Conservation (phyloP, 208 protist species). For the Naegleria gruberi region DNA sequence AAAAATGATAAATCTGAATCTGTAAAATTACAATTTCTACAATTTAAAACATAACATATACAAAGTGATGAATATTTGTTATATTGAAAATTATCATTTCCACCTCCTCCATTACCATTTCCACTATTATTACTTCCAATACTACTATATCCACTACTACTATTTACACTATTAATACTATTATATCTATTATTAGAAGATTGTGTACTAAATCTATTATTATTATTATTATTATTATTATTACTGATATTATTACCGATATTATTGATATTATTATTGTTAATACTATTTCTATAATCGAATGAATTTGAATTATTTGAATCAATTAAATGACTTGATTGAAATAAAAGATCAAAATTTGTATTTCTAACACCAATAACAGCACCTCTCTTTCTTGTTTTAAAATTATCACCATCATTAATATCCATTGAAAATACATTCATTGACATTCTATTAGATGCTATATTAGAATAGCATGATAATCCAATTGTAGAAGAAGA, state of each 20-base stretch:
- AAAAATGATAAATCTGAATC: constrained; percentile 2
- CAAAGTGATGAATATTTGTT: not conserved
- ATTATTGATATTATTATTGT: too few species aligned
- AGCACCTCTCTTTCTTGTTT: not conserved
- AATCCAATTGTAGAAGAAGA: too few species aligned
- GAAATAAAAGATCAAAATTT: not conserved
- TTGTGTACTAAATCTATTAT: too few species aligned
- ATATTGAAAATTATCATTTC: not conserved
- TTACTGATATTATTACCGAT: too few species aligned
- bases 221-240: too few species aligned
- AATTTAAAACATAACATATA: not conserved
- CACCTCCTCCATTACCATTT: not conserved
- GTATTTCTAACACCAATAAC: not conserved
- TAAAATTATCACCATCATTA: not conserved
- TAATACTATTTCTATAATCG: too few species aligned
- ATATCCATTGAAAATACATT: not conserved
- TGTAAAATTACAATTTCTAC: not conserved
- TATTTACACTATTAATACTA: too few species aligned
- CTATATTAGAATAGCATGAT: too few species aligned
- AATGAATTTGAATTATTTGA: too few species aligned
- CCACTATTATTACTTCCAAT: not conserved
- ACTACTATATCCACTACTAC: too few species aligned
- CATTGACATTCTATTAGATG: too few species aligned
- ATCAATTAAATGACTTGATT: not conserved
- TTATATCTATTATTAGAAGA: too few species aligned